Conservation (phyloP, 2,329 filamentous ascomycete species). For the Colletotrichum cuscutae region DNA sequence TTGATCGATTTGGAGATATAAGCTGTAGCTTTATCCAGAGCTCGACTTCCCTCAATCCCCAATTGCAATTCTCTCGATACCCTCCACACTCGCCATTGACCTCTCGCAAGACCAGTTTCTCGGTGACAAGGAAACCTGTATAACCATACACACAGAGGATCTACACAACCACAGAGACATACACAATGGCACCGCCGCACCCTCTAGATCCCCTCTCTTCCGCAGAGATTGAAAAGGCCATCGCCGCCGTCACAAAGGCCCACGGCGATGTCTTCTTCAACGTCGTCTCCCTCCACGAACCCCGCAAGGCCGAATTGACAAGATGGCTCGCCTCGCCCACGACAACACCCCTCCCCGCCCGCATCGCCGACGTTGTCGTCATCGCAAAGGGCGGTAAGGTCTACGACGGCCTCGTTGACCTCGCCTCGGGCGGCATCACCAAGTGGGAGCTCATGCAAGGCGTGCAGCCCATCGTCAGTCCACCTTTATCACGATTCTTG, state of each 20-base stretch:
- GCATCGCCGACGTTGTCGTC: slow-evolving; percentile 84
- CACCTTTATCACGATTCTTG: background rate
- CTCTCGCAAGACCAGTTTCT: background rate
- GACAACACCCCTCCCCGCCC: slow-evolving; percentile 69
- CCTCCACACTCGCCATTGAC: background rate
- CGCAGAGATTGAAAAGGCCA: slow-evolving; percentile 78
- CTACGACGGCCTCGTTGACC: slow-evolving; percentile 83
- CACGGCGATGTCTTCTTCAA: slow-evolving; percentile 84
- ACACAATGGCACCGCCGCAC: slow-evolving; percentile 52
- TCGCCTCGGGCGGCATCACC: slow-evolving; percentile 73
- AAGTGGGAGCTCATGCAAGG: slow-evolving; percentile 81
- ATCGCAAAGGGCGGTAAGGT: slow-evolving; percentile 83
- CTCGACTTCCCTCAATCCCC: background rate
- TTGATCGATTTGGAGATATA: slow-evolving; percentile 1
- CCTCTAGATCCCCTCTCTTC: slow-evolving; percentile 82
- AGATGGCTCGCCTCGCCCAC: slow-evolving; percentile 78
- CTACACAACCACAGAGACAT: background rate
- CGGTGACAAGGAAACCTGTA: background rate
- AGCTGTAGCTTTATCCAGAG: slow-evolving; percentile 22
- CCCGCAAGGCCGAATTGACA: slow-evolving; percentile 85
- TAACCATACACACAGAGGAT: background rate
- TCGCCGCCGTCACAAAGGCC: slow-evolving; percentile 74
- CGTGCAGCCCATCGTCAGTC: slow-evolving; percentile 80
- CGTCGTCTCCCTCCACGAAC: slow-evolving; percentile 85
- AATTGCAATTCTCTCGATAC: too few species aligned